Evolutionary conservation across 2,329 filamentous ascomycete genomes (phyloP).

Genomic region (Stachybotrys chartarum): DNA sequence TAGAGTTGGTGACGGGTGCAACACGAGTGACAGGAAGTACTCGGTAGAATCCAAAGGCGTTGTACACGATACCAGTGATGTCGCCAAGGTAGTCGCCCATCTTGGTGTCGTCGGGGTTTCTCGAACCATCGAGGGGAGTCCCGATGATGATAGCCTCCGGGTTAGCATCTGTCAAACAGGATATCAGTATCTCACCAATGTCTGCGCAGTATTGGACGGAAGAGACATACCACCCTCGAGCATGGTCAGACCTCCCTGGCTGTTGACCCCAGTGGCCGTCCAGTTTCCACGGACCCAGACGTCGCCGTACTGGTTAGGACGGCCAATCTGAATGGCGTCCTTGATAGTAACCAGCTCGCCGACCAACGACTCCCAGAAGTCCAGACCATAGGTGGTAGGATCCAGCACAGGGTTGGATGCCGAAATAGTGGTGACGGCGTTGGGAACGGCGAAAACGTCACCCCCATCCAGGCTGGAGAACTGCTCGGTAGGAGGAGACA

Average conservation of each 20-base stretch:
- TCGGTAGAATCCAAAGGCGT: slow-evolving; percentile 62
- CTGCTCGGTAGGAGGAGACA: slow-evolving; percentile 51
- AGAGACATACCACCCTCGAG: slow-evolving; percentile 37
- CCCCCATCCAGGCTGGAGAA: slow-evolving; percentile 58
- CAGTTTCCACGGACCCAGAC: slow-evolving; percentile 63
- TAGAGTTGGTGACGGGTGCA: slow-evolving; percentile 36
- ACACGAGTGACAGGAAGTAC: slow-evolving; percentile 57
- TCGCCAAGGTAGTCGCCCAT: slow-evolving; percentile 59
- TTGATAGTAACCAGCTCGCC: slow-evolving; percentile 62
- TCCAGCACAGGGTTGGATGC: slow-evolving; percentile 52
- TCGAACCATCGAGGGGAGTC: slow-evolving; percentile 55
- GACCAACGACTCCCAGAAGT: slow-evolving; percentile 66
- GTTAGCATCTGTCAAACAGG: slow-evolving; percentile 47
- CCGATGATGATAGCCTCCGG: slow-evolving; percentile 63
- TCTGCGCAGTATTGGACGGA: not conserved
- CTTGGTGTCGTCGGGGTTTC: slow-evolving; percentile 51
- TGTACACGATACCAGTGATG: slow-evolving; percentile 60
- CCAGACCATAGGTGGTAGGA: slow-evolving; percentile 56
- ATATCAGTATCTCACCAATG: not conserved
- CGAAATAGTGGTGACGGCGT: slow-evolving; percentile 52
- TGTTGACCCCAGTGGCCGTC: slow-evolving; percentile 54
- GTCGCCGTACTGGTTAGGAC: slow-evolving; percentile 59
- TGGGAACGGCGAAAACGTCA: slow-evolving; percentile 58
- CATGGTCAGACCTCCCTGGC: slow-evolving; percentile 58
- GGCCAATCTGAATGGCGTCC: slow-evolving; percentile 47